Conservation (phyloP, 2,329 filamentous ascomycete species). For the Diplodia mutila region DNA sequence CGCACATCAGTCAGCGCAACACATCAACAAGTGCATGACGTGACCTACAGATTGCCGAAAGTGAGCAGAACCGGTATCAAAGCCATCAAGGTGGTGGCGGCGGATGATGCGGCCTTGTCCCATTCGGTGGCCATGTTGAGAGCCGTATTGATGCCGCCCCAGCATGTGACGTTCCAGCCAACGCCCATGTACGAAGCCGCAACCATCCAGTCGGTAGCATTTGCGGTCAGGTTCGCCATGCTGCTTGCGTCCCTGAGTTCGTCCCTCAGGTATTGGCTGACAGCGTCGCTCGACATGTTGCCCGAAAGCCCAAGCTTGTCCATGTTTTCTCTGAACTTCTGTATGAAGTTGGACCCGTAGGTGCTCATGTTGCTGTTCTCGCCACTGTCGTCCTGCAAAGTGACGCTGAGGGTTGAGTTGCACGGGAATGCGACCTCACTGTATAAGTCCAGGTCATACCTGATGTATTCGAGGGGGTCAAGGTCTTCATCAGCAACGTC, state of each 20-base stretch:
- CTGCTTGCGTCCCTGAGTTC: not conserved
- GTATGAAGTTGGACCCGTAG: not conserved
- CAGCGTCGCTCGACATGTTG: no score
- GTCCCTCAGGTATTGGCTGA: not conserved
- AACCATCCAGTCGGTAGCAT: not conserved
- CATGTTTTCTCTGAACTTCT: not conserved
- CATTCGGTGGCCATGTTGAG: not conserved
- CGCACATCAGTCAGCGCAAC: not conserved
- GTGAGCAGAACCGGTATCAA: slow-evolving; percentile 1
- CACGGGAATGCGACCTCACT: not conserved
- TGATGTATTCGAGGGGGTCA: not conserved
- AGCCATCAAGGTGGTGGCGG: slow-evolving; percentile 1
- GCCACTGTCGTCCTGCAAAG: not conserved
- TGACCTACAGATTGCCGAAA: not conserved
- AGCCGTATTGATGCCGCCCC: not conserved
- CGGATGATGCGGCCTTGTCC: slow-evolving; percentile 7
- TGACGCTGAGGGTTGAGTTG: not conserved
- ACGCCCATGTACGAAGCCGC: not conserved
- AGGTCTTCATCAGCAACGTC: no score
- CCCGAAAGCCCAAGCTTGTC: fast-evolving
- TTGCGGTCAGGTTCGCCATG: not conserved
- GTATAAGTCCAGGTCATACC: not conserved
- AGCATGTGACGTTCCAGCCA: not conserved
- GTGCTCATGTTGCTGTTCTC: not conserved
- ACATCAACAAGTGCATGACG: no score